Evolutionary conservation across 176 grass and related monocot genomes (phyloP), one percentile per base, ranked within the genome.

Genomic region (Carex scoparia): DNA sequence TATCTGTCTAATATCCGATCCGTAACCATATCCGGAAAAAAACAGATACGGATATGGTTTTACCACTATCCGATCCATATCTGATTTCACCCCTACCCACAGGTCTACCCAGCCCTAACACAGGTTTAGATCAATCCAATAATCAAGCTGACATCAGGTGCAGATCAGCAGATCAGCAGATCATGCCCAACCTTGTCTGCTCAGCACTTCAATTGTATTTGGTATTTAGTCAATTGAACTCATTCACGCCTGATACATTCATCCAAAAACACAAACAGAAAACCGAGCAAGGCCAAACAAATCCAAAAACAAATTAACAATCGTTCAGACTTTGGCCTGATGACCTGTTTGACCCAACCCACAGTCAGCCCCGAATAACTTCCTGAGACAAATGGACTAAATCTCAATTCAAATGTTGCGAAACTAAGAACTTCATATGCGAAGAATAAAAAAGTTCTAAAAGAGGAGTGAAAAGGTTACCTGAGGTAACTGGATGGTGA

Each of bases 401-500:
- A 53, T 48, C 62, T 66, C 23, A 55, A 18, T 83, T 64, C 44
- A 53, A 69, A 83, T 68, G 8, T 83, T 83, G 57, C 6, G 28
- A 27, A 42, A 65, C 11, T 49, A 78, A 73, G 65, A 70, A 77
- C 79, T 65, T 71, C 27, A 38, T 85, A 85, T 19, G 77, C 32
- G 30, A 31, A 81, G 51, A 18, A 81, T 3, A 40, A 60, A 73
- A 73, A 79, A 51, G 38, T 61, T 23, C 61, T 58, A 69, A 53
- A 82, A 79, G 5, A 80, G 80, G 81, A 87, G 78, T 56, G 32
- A 69, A 35, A 76, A 68, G 80, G 80, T 84, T 28, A 96, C 97
- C 91, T 99, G 91, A 14, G 97, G 97, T 93, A 94, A 90, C 82
- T 99, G 93, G 80, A 99, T 91, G 1, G 85, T 92, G 79, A 99